Conservation (phyloP, 2,329 filamentous ascomycete genomes). For the Aspergillus latus region DNA sequence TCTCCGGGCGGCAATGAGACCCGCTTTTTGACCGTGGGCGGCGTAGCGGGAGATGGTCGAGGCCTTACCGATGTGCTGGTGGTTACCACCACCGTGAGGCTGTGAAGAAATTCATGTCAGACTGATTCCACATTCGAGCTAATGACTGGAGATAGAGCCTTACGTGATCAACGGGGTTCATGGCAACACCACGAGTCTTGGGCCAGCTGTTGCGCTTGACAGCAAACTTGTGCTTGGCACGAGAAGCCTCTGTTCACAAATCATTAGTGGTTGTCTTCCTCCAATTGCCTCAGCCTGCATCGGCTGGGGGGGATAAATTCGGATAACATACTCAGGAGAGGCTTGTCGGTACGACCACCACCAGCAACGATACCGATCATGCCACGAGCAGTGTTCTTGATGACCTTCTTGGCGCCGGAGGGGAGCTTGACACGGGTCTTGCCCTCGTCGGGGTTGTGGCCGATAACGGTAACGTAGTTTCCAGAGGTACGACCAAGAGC, state of each 20-base stretch:
- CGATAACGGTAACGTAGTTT: conserved; percentile 98
- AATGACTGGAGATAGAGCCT: conserved; percentile 28
- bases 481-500: conserved; percentile 94
- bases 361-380: conserved; percentile 99
- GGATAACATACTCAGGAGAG: conserved; percentile 72
- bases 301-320: not conserved
- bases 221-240: conserved; percentile 99
- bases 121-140: conserved; percentile 3
- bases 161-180: conserved; percentile 99
- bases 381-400: conserved; percentile 86
- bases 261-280: conserved; percentile 41
- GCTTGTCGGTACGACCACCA: conserved; percentile 99
- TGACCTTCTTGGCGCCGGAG: conserved; percentile 98
- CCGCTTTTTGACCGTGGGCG: conserved; percentile 97
- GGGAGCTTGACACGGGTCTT: conserved; percentile 99
- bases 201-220: conserved; percentile 99
- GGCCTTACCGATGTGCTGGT: conserved; percentile 99
- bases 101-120: conserved; percentile 31
- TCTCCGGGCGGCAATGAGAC: conserved; percentile 99
- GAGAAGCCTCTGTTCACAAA: conserved; percentile 77
- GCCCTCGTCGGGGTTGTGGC: conserved; percentile 97
- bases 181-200: conserved; percentile 99
- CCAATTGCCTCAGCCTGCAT: not conserved
- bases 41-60: conserved; percentile 99
- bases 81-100: conserved; percentile 98